These are phyloP conservation scores for Tolypocladium guangdongense DNA, from an alignment of 2,329 filamentous ascomycete species.

Conservation along the genomic window DNA sequence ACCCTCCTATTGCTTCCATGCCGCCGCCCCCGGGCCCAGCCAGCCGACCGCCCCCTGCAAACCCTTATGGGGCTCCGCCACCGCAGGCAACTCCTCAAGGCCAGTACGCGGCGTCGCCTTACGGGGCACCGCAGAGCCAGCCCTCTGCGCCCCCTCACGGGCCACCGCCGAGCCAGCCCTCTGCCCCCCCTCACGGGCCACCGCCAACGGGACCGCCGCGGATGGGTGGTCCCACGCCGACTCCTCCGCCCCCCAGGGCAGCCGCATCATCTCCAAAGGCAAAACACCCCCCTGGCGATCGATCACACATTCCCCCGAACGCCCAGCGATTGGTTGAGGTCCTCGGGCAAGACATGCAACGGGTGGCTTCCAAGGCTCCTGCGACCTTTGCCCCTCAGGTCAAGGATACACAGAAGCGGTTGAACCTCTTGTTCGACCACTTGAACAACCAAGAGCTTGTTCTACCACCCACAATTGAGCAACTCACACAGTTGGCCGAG, in stretches of 20 bases:
- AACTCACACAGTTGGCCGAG: slow-evolving; percentile 52
- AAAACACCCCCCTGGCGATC: slow-evolving; percentile 74
- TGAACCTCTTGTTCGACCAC: slow-evolving; percentile 92
- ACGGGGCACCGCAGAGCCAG: slow-evolving; percentile 14
- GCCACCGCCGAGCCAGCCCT: slow-evolving; percentile 28
- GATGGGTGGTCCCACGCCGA: slow-evolving; percentile 19
- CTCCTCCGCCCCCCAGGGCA: slow-evolving; percentile 36
- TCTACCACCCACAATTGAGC: slow-evolving; percentile 63
- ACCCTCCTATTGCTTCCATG: slow-evolving; percentile 25
- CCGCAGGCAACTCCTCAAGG: slow-evolving; percentile 28
- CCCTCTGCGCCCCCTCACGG: slow-evolving; percentile 23
- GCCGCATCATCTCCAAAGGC: slow-evolving; percentile 40
- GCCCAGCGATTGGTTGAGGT: slow-evolving; percentile 75
- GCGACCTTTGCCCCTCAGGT: slow-evolving; percentile 81
- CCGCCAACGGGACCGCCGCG: slow-evolving; percentile 24
- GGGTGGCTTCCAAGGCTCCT: slow-evolving; percentile 77
- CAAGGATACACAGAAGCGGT: slow-evolving; percentile 83
- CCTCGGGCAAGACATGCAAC: slow-evolving; percentile 73
- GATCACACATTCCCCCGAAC: slow-evolving; percentile 71
- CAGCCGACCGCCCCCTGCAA: slow-evolving; percentile 35
- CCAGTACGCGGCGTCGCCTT: slow-evolving; percentile 24
- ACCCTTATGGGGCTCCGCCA: slow-evolving; percentile 31
- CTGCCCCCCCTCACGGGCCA: slow-evolving; percentile 25
- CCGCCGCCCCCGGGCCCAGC: slow-evolving; percentile 28
- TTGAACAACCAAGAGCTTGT: slow-evolving; percentile 91